A percentile compares a stretch with the other conserved stretches of the same genome.
Conservation (phyloP, 2,329 filamentous ascomycete genomes). For the Zopfia rhizophila region DNA sequence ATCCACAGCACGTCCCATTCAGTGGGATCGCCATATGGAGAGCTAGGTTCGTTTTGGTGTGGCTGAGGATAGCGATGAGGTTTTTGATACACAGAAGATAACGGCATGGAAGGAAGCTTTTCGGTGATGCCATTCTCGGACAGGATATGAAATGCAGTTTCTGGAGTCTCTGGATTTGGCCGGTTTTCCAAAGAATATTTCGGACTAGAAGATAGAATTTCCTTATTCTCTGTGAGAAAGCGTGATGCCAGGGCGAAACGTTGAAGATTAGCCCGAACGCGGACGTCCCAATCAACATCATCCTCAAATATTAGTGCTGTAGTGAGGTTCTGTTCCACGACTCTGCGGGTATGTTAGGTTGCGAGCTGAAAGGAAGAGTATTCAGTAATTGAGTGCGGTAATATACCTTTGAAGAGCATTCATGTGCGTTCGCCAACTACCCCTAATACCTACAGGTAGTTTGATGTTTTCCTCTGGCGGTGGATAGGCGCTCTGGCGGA, state of each 20-base stretch:
- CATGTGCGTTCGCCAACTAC: slow-evolving; percentile 46
- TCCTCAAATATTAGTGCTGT: slow-evolving; percentile 45
- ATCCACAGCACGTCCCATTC: slow-evolving; percentile 56
- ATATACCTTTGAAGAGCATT: slow-evolving; percentile 39
- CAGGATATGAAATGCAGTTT: slow-evolving; percentile 37
- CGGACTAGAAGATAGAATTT: slow-evolving; percentile 21
- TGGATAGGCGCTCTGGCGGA: slow-evolving; percentile 40
- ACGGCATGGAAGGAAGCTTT: slow-evolving; percentile 31
- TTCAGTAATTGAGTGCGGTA: neutral
- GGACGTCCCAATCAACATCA: slow-evolving; percentile 46
- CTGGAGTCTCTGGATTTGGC: slow-evolving; percentile 36
- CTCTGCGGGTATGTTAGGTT: slow-evolving; percentile 20
- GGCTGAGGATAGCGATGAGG: slow-evolving; percentile 16
- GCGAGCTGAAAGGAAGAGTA: neutral
- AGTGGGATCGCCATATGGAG: slow-evolving; percentile 45
- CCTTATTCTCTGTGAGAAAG: slow-evolving; percentile 32
- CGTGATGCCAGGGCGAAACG: slow-evolving; percentile 41
- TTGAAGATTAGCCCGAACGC: slow-evolving; percentile 40
- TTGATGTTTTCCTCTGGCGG: slow-evolving; percentile 42
- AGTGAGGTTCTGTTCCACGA: slow-evolving; percentile 43
- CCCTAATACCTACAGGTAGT: slow-evolving; percentile 37
- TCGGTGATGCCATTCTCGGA: slow-evolving; percentile 32
- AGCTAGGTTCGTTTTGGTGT: slow-evolving; percentile 25
- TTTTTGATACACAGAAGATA: slow-evolving; percentile 25
- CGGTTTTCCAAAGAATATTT: slow-evolving; percentile 29